Evolutionary conservation across 108 stramenopile genomes (phyloP).

Genomic region (Licmophora abbreviata): DNA sequence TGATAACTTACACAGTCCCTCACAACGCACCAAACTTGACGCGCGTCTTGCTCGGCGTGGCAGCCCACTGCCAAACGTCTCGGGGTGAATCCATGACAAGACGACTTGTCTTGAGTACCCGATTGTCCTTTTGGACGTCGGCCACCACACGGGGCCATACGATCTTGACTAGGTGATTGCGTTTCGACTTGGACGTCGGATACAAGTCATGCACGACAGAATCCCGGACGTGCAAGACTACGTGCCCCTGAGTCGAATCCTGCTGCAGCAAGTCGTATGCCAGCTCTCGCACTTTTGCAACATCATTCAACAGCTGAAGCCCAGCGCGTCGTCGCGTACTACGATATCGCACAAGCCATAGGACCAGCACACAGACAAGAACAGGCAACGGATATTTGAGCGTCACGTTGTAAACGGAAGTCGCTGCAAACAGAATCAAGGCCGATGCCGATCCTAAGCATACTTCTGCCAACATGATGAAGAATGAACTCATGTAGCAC

Average conservation of each 20-base stretch:
- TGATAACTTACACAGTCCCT: no score
- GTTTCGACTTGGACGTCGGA: conserved; percentile 3
- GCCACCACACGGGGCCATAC: conserved; percentile 29
- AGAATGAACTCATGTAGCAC: no score
- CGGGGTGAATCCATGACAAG: conserved; percentile 7
- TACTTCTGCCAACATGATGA: no score
- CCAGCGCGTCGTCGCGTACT: conserved; percentile 1
- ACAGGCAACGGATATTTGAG: conserved; percentile 11
- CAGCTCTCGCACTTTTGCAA: conserved; percentile 11
- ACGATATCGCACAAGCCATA: neutral
- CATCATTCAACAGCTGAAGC: conserved; percentile 7
- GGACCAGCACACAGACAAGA: neutral
- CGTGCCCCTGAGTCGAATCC: conserved; percentile 6
- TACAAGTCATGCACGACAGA: conserved; percentile 11
- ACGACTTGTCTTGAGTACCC: conserved; percentile 16
- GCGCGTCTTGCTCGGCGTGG: conserved; percentile 5
- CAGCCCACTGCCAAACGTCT: conserved; percentile 26
- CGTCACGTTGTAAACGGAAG: conserved; percentile 1
- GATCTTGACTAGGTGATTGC: conserved; percentile 9
- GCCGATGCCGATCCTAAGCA: no score
- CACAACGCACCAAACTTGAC: no score
- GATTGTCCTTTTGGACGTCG: conserved; percentile 21
- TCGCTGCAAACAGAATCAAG: no score
- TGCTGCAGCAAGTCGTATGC: conserved; percentile 18
- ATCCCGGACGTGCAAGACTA: conserved; percentile 22